Base-by-base conservation (phyloP, 2,329 filamentous ascomycete species). In the Hypoxylon sp. region DNA sequence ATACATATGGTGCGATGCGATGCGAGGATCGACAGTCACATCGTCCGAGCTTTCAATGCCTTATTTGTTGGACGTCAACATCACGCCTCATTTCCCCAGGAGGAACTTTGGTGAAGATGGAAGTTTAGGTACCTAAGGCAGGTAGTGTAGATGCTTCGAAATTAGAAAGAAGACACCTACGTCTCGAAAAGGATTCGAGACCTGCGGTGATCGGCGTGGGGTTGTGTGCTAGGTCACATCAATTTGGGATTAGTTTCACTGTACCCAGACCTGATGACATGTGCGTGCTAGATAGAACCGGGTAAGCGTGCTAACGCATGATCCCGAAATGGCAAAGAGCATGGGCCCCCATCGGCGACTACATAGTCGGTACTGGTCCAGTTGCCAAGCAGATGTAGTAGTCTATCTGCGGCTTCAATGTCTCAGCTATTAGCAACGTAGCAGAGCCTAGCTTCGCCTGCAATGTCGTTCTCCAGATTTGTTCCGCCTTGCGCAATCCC, bases 11-110 rank as follows among this genome's bases (percentile, higher is more conserved):
- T 64, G 54, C 61, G 61, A 58, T 61, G 61, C 64, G 61, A 67
- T 65, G 64, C 61, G 64, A 69, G 64, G 67, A 69, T 69, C 67
- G 67, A 69, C 67, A 67, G 64, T 69, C 64, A 69, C 67, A 69
- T 69, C 61, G 67, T 65, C 67, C 55, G 52, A 67, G 61, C 61
- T 69, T 63, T 69, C 57, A 62, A 69, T 69, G 67, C 67, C 61
- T 69, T 67, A 67, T 40, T 57, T 44, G 59, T 53, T 66, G 52
- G 64, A 66, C 53, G 55, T 58, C 49, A 56, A 69, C 67, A 52
- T 69, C 22, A 61, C 64, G 56, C 67, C 61, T 69, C 67, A 69
- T 69, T 67, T 69, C 64, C 67, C 64, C 64, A 58, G 61, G 57
- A 62, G 53, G 56, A 59, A 59, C 49, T 64, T 64, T 61, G 52